Evolutionary conservation across 768 basidiomycete species (phyloP), one percentile per base, ranked within the genome.

Genomic region (Phaeotremella skinneri): DNA sequence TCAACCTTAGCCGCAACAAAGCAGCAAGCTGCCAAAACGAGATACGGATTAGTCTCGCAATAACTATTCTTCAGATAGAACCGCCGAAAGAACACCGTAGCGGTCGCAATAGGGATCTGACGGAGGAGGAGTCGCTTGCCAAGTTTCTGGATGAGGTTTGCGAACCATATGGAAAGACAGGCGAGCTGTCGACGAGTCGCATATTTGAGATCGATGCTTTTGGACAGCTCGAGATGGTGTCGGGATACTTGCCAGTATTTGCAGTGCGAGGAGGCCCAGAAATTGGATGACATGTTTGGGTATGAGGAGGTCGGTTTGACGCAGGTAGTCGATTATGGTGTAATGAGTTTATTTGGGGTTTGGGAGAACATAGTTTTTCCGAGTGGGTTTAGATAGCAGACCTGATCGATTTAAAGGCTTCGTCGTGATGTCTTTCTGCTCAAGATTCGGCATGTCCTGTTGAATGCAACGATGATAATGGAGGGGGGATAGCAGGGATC

Each of bases 1-100:
- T 99, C 96, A 0, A 92, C 91, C 76, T 99, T 99, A 0, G 93
- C 90, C 7, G 94, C 93, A 31, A 98, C 87, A 76, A 97, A 98
- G 64, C 87, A 87, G 78, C 94, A 99, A 0, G 92, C 90, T 0
- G 91, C 85, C 43, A 92, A 85, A 50, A 97, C 92, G 56, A 93
- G 81, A 68, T 90, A 92, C 0, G 91, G 91, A 64, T 98, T 96
- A 0, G 94, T 97, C 74, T 96, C 92, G 79, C 89, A 91, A 72
- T 92, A 94, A 6, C 85, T 82, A 74, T 94, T 97, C 80, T 94
- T 94, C 68, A 94, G 80, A 76, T 98, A 99, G 79, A 97, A 98
- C n/a, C 96, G 81, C 34, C 89, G 85, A 78, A 98, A 96, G 79
- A 91, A 98, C 39, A 97, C 86, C 29, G 86, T 91, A 2, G 94